These are phyloP conservation scores for Coemansia interrupta DNA, from an alignment of 192 early-diverging fungal genomes.

Conservation along the genomic window DNA sequence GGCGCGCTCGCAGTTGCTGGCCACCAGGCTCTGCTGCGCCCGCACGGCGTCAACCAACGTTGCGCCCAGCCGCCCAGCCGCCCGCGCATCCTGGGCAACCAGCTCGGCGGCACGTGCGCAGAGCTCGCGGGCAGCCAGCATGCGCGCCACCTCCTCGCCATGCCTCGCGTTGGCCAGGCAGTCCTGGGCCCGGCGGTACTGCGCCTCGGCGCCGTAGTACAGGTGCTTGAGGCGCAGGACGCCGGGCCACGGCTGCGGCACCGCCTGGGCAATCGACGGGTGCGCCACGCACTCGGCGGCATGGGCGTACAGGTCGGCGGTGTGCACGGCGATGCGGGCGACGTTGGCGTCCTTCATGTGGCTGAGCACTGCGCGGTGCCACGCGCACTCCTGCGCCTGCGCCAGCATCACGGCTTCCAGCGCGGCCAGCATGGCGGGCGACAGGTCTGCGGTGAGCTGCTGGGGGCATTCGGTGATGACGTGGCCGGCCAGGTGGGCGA, in stretches of 20 bases:
- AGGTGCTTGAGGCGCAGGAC: conserved; percentile 72
- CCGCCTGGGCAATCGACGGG: conserved; percentile 52
- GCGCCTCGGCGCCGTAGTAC: conserved; percentile 74
- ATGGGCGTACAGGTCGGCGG: conserved; percentile 67
- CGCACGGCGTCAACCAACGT: conserved; percentile 29
- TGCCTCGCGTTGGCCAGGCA: conserved; percentile 70
- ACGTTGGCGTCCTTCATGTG: conserved; percentile 76
- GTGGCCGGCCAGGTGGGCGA: conserved; percentile 59
- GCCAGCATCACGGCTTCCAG: conserved; percentile 78
- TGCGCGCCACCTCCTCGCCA: conserved; percentile 81
- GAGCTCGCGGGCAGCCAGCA: conserved; percentile 47
- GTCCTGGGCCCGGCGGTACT: conserved; percentile 73
- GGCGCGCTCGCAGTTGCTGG: conserved; percentile 57
- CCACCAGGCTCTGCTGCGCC: conserved; percentile 52
- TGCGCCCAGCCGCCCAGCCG: conserved; percentile 30
- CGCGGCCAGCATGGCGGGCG: conserved; percentile 62
- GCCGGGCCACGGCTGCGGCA: conserved; percentile 61
- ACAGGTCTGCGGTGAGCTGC: conserved; percentile 67
- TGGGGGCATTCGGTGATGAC: conserved; percentile 64
- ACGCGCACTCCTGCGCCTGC: conserved; percentile 92
- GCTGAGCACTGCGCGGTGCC: conserved; percentile 79
- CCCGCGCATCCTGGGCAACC: conserved; percentile 36
- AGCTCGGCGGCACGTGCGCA: conserved; percentile 37
- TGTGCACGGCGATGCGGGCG: conserved; percentile 71
- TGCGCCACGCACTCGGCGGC: conserved; percentile 66